Base-by-base conservation (phyloP, 2,329 filamentous ascomycete species). In the Sordariomycetes sp. region DNA sequence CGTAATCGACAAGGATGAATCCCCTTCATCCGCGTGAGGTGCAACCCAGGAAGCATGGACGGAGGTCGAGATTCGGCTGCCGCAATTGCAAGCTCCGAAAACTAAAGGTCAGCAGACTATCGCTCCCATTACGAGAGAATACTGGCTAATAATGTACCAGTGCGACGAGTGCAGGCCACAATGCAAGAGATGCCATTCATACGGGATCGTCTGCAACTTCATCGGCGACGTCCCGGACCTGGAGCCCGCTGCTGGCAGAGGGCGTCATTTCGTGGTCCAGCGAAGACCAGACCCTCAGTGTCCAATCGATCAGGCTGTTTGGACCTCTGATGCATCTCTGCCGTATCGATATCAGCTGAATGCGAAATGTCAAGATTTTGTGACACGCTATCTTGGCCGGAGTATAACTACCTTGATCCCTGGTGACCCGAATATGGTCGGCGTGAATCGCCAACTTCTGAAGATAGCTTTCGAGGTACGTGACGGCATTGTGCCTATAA, bases 21-120 rank as follows among this genome's bases (percentile, higher is more conserved):
- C n/a, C n/a, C n/a, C n/a, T n/a, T n/a, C n/a, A n/a, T n/a, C n/a
- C n/a, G n/a, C n/a, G n/a, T n/a, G n/a, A n/a, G n/a, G n/a, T n/a
- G n/a, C n/a, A n/a, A n/a, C n/a, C n/a, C n/a, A n/a, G n/a, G n/a
- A n/a, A n/a, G n/a, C n/a, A n/a, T n/a, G n/a, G n/a, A n/a, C 37
- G 50, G 21, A 58, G 63, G 37, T 68, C 65, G 12, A 57, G 63
- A 46, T 55, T 51, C 39, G 66, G 67, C 21, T 71, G 67, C 34
- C 58, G 62, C 9, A 70, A 70, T 42, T 71, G 67, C 49, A 70
- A 70, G 45, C 55, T 70, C 5, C 45, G 67, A 38, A 67, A 67
- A 41, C 39, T 70, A 35, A 70, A 68, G 54, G 66, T 66, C 17
- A 3, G 42, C 33, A 4, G 4, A 25, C 18, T 18, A 14, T 24